Conservation (phyloP, 2,329 filamentous ascomycete species). For the Claviceps paspali region DNA sequence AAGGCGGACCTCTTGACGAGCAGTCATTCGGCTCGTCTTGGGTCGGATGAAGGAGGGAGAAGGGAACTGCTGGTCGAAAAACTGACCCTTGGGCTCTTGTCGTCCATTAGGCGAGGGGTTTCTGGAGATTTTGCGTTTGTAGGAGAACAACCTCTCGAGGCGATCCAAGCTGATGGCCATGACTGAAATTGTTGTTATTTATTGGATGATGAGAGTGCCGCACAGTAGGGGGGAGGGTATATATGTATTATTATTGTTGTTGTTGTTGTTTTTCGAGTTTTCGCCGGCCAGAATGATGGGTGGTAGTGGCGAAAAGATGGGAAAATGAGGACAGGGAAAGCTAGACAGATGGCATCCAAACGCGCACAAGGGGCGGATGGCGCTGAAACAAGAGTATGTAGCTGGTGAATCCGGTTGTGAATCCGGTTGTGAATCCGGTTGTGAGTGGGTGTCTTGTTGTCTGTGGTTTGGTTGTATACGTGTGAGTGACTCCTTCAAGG, state of each 20-base stretch:
- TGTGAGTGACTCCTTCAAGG: conserved; percentile 7
- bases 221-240: too few species aligned
- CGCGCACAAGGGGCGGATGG: too few species aligned
- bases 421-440: conserved; percentile 2
- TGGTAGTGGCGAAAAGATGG: too few species aligned
- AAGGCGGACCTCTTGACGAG: conserved; percentile 31
- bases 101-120: conserved; percentile 11
- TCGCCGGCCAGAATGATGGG: too few species aligned
- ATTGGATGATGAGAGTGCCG: too few species aligned
- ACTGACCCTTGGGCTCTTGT: conserved; percentile 9
- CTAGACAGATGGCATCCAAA: too few species aligned
- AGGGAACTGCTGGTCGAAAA: conserved; percentile 27
- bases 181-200: conserved; percentile 7
- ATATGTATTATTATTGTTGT: too few species aligned
- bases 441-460: not conserved
- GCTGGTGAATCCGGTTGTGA: too few species aligned
- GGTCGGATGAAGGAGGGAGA: conserved; percentile 41
- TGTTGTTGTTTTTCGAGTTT: too few species aligned
- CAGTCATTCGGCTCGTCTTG: conserved; percentile 37
- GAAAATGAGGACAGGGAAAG: too few species aligned
- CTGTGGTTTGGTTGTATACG: conserved; percentile 1
- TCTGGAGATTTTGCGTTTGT: conserved; percentile 22
- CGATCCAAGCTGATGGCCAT: conserved; percentile 35
- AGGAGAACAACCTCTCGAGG: conserved; percentile 37
- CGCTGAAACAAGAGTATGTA: too few species aligned